Percentiles rank a stretch among this genome's conserved stretches.
Evolutionary conservation across 139 green algal species (phyloP).

Genomic region (Eudorina sp.): DNA sequence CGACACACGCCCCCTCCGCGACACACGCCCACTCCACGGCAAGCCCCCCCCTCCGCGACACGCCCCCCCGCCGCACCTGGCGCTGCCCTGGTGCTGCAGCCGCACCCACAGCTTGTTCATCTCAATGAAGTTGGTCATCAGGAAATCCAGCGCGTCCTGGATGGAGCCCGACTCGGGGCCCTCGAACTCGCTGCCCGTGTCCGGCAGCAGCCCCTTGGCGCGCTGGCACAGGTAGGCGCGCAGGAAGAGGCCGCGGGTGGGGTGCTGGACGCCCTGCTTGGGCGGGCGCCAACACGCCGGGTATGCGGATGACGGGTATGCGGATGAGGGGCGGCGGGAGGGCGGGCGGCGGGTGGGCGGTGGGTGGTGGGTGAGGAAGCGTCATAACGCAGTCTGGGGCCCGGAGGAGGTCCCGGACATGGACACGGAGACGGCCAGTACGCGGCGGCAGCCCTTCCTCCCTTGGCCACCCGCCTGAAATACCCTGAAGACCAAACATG

Average conservation of each 20-base stretch:
- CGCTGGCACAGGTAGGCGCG: conserved; percentile 88
- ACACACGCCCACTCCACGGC: background rate
- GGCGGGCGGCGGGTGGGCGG: background rate
- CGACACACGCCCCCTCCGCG: no score
- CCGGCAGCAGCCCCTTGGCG: conserved; percentile 57
- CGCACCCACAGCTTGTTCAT: conserved; percentile 99
- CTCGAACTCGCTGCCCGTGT: conserved; percentile 74
- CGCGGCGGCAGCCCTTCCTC: no score
- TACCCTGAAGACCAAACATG: no score
- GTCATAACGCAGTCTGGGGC: no score
- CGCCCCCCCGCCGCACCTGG: background rate
- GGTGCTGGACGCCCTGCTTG: conserved; percentile 94
- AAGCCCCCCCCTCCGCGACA: background rate
- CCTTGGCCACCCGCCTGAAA: no score
- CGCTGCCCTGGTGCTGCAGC: conserved; percentile 71
- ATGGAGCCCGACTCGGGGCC: conserved; percentile 77
- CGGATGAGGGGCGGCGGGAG: background rate
- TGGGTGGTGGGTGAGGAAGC: no score
- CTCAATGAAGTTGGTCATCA: conserved; percentile 98
- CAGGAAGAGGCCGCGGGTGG: conserved; percentile 96
- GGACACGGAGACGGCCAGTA: no score
- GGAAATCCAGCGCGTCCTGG: conserved; percentile 94
- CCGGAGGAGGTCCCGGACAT: no score
- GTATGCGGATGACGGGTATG: no score
- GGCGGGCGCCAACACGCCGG: no score